These are phyloP conservation scores for Cyphellophora europaea DNA, from an alignment of 2,329 filamentous ascomycete species.

Conservation along the genomic window DNA sequence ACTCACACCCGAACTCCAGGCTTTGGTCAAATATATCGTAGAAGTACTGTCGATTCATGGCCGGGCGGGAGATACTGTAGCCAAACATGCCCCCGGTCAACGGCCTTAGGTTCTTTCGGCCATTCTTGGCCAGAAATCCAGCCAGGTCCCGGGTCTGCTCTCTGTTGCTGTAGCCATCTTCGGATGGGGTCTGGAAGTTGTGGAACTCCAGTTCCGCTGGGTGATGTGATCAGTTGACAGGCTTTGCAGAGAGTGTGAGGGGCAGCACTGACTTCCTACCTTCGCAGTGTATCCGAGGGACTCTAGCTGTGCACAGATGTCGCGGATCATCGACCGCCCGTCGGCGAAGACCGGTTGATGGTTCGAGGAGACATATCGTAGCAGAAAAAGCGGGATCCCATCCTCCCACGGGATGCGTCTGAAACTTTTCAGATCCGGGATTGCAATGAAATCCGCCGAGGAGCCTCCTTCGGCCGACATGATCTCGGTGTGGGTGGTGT, in stretches of 20 bases:
- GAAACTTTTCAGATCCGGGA: slow-evolving; percentile 2
- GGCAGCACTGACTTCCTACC: no score
- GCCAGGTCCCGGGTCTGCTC: slow-evolving; percentile 1
- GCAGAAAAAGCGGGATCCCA: slow-evolving; percentile 3
- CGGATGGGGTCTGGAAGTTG: slow-evolving; percentile 21
- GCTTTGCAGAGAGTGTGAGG: no score
- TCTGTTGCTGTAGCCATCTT: slow-evolving; percentile 18
- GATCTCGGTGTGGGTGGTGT: background rate
- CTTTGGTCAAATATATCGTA: slow-evolving; percentile 3
- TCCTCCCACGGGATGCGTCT: slow-evolving; percentile 6
- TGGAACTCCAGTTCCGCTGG: no score
- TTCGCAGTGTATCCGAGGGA: no score
- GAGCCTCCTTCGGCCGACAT: slow-evolving; percentile 1
- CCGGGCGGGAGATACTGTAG: slow-evolving; percentile 2
- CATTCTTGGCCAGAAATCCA: slow-evolving; percentile 1
- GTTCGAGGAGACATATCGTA: no score
- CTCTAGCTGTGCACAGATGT: no score
- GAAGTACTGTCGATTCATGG: slow-evolving; percentile 3
- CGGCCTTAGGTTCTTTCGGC: no score
- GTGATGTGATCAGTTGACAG: no score
- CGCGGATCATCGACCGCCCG: no score
- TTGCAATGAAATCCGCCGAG: slow-evolving; percentile 4
- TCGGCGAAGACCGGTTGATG: no score
- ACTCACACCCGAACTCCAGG: slow-evolving; percentile 1
- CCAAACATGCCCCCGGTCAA: slow-evolving; percentile 5